Percentiles rank a stretch among this genome's conserved stretches.
Conservation (phyloP, 2,329 filamentous ascomycete genomes). For the Fusarium begoniae region DNA sequence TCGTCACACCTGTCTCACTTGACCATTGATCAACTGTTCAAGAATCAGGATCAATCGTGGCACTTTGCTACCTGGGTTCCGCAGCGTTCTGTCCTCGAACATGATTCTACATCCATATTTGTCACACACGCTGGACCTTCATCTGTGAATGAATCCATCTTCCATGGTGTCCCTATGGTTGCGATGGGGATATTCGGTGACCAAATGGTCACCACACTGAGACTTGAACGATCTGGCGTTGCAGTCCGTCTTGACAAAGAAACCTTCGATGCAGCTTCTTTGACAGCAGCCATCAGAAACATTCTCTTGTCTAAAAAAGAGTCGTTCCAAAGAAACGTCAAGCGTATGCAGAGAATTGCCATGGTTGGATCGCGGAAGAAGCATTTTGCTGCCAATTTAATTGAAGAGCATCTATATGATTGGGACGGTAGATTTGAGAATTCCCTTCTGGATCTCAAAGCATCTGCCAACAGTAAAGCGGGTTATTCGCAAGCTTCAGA, state of each 20-base stretch:
- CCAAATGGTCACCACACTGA: background rate
- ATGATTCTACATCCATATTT: background rate
- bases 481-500: background rate
- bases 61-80: background rate
- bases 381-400: background rate
- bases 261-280: background rate
- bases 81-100: background rate
- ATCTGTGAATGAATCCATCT: constrained; percentile 3
- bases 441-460: background rate
- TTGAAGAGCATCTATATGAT: background rate
- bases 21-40: background rate
- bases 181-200: constrained; percentile 1
- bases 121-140: background rate
- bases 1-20: background rate
- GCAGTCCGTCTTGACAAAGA: background rate
- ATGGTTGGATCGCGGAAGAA: background rate
- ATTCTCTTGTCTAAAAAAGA: background rate
- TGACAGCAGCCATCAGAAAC: background rate
- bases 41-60: background rate
- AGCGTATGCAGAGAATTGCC: background rate
- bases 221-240: background rate
- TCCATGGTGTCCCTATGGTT: background rate
- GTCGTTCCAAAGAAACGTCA: background rate
- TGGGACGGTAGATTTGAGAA: constrained; percentile 1
- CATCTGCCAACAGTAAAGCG: background rate